Evolutionary conservation across 208 protist species (phyloP), one percentile per base, ranked within the genome.

Genomic region (Tetramitus jugosus): DNA sequence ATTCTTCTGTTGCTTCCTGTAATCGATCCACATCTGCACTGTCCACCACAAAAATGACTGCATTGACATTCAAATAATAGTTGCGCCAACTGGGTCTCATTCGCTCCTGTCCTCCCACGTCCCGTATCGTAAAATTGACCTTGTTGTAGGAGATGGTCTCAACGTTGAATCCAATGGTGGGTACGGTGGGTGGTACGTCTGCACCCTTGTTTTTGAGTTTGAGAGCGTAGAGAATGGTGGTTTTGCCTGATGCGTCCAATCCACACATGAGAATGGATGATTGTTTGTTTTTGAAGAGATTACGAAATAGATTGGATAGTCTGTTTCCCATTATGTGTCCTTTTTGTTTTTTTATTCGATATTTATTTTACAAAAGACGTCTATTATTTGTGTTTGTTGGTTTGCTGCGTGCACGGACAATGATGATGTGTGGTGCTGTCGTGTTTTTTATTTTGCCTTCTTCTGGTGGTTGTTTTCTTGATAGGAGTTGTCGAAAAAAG

Each of bases 171-270:
- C 94, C 94, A 76, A 98, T 95, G 56, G 95, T 98, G 8, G 95
- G 94, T 68, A 97, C 96, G 20, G 94, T 97, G 26, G 90, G 92
- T 67, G 93, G 88, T 68, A 95, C 91, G 84, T 98, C 94, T 42
- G 93, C 95, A 3, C 14, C 14, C 23, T 40, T 49, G 14, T 49
- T 49, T n/a, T n/a, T n/a, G 20, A 97, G 88, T 87, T 98, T 98
- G 52, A 98, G 88, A 84, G 97, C 97, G 90, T 98, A 97, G n/a
- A 98, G 88, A 72, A 98, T 96, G 39, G 94, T 96, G 33, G 96
- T 98, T 87, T 99, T 99, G 78, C 96, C 95, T 26, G 95, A 95
- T 68, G 89, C 95, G 87, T 99, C 96, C 31, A 99, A 88, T 29
- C 96, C 96, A 26, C 98, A 87, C 91, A 99, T 97, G 29, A 98